Conservation (phyloP, 208 protist genomes). For the Porcisia hertigi region DNA sequence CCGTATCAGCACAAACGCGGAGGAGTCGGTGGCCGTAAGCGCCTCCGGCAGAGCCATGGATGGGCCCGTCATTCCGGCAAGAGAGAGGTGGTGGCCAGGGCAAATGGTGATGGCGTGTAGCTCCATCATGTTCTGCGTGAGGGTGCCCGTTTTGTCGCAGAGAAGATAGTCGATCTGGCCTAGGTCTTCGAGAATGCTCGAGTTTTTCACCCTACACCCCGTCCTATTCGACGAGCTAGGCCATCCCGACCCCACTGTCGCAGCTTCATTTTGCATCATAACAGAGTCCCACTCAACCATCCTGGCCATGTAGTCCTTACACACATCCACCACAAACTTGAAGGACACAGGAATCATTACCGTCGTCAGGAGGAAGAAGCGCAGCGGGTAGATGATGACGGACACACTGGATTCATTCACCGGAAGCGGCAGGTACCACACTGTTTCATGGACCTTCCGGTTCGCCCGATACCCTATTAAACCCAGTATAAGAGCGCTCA, state of each 20-base stretch:
- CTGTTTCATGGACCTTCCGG: conserved; percentile 26
- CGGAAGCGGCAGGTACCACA: conserved; percentile 77
- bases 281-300: conserved; percentile 91
- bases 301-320: conserved; percentile 93
- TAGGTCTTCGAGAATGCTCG: conserved; percentile 93
- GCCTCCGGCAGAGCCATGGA: conserved; percentile 2
- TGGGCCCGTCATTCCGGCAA: conserved; percentile 16
- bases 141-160: conserved; percentile 95
- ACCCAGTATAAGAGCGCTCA: conserved; percentile 79
- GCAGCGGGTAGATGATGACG: conserved; percentile 87
- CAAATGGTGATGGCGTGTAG: conserved; percentile 62
- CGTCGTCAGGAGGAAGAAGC: conserved; percentile 95
- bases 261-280: conserved; percentile 68
- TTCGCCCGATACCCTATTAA: conserved; percentile 77
- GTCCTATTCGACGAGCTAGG: background rate
- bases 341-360: conserved; percentile 97
- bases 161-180: conserved; percentile 95
- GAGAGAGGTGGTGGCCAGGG: conserved; percentile 27
- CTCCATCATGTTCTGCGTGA: conserved; percentile 95
- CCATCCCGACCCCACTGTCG: background rate
- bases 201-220: conserved; percentile 85
- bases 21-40: background rate
- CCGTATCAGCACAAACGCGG: conserved; percentile 20
- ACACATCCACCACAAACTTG: conserved; percentile 95
- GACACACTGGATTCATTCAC: conserved; percentile 30